phyloP scores from a whole-genome alignment of 495 filamentous ascomycete genomes.

The Neurospora sp. region DNA sequence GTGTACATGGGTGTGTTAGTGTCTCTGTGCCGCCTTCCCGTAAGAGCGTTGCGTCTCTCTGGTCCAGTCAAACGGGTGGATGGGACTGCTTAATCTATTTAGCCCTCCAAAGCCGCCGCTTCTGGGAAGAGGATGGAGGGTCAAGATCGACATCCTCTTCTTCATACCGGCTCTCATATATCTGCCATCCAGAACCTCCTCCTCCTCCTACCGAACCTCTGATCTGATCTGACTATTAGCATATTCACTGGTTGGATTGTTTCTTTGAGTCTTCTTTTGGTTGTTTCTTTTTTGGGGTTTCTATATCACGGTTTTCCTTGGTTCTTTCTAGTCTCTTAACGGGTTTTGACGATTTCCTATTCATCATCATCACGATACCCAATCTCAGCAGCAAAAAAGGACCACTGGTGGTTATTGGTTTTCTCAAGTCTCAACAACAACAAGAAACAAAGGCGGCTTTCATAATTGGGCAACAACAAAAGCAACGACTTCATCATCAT shows the following conservation, averaged over 20 bases:
- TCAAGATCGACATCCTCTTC: neutral
- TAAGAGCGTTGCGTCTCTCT: neutral
- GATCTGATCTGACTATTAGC: neutral
- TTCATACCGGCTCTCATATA: neutral
- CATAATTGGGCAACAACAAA: neutral
- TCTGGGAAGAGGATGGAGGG: neutral
- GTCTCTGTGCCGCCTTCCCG: neutral
- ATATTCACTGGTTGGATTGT: neutral
- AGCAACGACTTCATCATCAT: neutral
- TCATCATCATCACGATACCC: constrained; percentile 12
- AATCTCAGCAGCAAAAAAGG: constrained; percentile 6
- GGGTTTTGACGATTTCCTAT: constrained; percentile 20
- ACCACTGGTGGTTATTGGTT: constrained; percentile 6
- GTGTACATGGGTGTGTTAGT: neutral
- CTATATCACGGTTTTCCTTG: neutral
- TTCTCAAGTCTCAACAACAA: neutral
- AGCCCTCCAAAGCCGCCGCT: neutral
- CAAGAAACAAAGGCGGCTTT: neutral
- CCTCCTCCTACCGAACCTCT: constrained; percentile 22
- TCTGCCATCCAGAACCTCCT: constrained; percentile 17
- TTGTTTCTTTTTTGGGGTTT: neutral
- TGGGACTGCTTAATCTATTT: neutral
- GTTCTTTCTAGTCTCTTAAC: constrained; percentile 11
- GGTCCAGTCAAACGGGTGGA: neutral
- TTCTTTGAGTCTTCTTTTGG: constrained; percentile 13